Conservation (phyloP, 2,329 filamentous ascomycete species). For the Xylariaceae sp. region DNA sequence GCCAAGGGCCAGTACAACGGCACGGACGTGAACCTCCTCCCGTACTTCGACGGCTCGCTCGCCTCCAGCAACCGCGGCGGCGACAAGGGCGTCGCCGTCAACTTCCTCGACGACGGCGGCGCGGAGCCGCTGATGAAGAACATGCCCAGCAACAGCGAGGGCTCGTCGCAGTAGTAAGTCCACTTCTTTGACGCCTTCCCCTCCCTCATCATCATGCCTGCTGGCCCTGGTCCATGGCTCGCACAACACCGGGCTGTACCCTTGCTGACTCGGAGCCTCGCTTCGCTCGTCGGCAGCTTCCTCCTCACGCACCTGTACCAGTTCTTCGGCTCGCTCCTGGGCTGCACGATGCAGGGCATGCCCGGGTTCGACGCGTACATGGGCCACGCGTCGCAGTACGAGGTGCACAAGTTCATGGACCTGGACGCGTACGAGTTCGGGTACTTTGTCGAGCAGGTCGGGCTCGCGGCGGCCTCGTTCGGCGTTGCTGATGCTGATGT, state of each 20-base stretch:
- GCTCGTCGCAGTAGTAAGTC: slow-evolving; percentile 48
- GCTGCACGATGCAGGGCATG: slow-evolving; percentile 44
- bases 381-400: slow-evolving; percentile 39
- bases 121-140: slow-evolving; percentile 47
- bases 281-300: slow-evolving; percentile 30
- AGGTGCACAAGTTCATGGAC: slow-evolving; percentile 54
- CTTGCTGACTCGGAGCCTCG: no score
- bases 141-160: slow-evolving; percentile 42
- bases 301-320: slow-evolving; percentile 55
- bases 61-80: slow-evolving; percentile 45
- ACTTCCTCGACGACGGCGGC: slow-evolving; percentile 55
- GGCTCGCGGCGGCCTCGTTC: slow-evolving; percentile 47
- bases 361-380: slow-evolving; percentile 41
- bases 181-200: background rate
- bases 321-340: slow-evolving; percentile 52
- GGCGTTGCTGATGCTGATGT: slow-evolving; percentile 50
- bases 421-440: slow-evolving; percentile 42
- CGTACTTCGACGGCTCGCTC: slow-evolving; percentile 51
- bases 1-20: slow-evolving; percentile 41
- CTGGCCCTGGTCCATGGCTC: no score
- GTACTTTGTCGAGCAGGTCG: slow-evolving; percentile 55
- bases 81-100: slow-evolving; percentile 37
- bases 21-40: slow-evolving; percentile 46
- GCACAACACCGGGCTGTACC: background rate
- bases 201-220: background rate